phyloP scores from a whole-genome alignment of 108 stramenopile genomes.

The Discostella stelligeroides region DNA sequence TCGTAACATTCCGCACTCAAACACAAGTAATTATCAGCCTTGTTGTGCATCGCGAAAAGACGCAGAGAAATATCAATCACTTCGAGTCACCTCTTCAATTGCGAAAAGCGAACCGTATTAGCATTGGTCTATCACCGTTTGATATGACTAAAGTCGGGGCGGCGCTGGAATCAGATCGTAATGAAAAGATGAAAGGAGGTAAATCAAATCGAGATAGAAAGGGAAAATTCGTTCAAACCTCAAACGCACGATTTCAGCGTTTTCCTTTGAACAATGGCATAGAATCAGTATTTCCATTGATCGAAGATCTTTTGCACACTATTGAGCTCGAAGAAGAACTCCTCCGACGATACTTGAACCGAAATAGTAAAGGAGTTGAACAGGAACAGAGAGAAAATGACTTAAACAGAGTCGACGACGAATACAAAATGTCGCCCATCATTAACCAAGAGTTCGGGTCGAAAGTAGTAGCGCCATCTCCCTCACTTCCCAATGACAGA shows the following conservation, averaged over 20 bases:
- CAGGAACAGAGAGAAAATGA: neutral
- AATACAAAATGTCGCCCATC: neutral
- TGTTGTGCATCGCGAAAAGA: neutral
- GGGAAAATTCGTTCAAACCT: neutral
- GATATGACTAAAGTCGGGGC: constrained; percentile 25
- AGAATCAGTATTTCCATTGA: neutral
- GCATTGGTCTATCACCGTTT: constrained; percentile 30
- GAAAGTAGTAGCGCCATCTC: neutral
- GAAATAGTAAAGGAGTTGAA: neutral
- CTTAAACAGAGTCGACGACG: neutral
- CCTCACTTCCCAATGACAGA: neutral
- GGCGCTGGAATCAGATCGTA: constrained; percentile 13
- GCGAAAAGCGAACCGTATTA: constrained; percentile 1
- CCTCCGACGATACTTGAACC: neutral
- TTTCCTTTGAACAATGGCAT: no score
- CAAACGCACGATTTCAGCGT: neutral
- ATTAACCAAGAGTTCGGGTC: no score
- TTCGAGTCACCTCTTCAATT: no score
- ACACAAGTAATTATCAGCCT: neutral
- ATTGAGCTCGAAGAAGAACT: constrained; percentile 12
- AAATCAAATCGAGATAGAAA: neutral
- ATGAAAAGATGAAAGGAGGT: neutral
- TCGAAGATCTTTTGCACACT: constrained; percentile 2
- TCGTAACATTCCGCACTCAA: neutral
- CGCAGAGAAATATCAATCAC: neutral